phyloP scores from a whole-genome alignment of 208 protist species.

The Crithidia sp. region DNA sequence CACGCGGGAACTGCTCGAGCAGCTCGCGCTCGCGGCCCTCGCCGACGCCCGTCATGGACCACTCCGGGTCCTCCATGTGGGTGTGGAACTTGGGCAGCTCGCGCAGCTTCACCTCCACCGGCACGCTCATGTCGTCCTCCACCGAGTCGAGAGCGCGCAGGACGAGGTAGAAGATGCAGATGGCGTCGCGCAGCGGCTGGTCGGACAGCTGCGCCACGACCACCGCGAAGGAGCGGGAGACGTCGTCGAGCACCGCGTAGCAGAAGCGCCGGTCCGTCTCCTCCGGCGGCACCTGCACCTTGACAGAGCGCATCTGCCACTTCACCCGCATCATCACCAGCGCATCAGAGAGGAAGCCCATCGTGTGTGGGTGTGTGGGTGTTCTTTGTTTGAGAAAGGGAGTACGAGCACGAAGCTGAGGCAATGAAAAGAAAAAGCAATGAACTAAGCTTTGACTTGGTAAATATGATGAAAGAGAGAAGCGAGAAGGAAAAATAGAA shows the following conservation, averaged over 20 bases:
- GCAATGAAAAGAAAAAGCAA: conserved; percentile 13
- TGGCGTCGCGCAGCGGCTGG: conserved; percentile 75
- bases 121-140: conserved; percentile 94
- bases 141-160: conserved; percentile 95
- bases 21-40: conserved; percentile 74
- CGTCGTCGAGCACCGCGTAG: conserved; percentile 89
- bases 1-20: conserved; percentile 69
- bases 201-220: conserved; percentile 93
- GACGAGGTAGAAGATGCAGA: conserved; percentile 98
- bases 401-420: not conserved
- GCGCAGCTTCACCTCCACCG: conserved; percentile 65
- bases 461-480: conserved; percentile 14
- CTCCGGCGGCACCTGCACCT: conserved; percentile 39
- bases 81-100: conserved; percentile 85
- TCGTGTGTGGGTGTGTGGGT: conserved; percentile 21
- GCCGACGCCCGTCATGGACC: conserved; percentile 63
- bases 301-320: conserved; percentile 50
- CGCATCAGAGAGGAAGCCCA: conserved; percentile 38
- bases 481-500: not conserved
- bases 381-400: not conserved
- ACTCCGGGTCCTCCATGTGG: conserved; percentile 55
- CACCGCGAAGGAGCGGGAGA: conserved; percentile 93
- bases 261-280: conserved; percentile 84
- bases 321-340: conserved; percentile 64
- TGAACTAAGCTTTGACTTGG: conserved; percentile 22